Conservation (phyloP, 257 asterid genomes). For the Nicotiana knightiana region DNA sequence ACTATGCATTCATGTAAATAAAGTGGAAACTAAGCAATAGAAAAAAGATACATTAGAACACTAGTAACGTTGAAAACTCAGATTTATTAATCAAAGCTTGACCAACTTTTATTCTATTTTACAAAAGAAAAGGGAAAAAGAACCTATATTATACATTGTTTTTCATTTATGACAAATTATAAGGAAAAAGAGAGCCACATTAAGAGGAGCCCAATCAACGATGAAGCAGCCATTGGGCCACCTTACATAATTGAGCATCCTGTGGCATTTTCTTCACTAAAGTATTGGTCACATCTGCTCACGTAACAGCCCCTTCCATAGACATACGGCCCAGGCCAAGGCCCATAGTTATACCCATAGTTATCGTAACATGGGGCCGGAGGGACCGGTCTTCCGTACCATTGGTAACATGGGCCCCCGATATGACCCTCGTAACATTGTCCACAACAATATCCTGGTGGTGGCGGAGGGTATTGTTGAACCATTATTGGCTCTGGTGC, state of each 20-base stretch:
- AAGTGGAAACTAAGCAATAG: too few species aligned
- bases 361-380: constrained; percentile 34
- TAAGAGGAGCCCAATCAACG: background rate
- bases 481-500: background rate
- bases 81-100: background rate
- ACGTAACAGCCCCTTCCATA: constrained; percentile 13
- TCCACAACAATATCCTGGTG: constrained; percentile 30
- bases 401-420: constrained; percentile 47
- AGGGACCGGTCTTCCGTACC: constrained; percentile 38
- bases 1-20: too few species aligned
- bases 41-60: background rate
- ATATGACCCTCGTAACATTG: constrained; percentile 33
- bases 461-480: constrained; percentile 31
- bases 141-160: background rate
- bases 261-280: constrained; percentile 49
- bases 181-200: background rate
- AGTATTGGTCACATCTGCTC: constrained; percentile 20
- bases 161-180: background rate
- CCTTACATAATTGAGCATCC: constrained; percentile 47
- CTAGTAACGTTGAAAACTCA: background rate
- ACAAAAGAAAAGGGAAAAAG: background rate
- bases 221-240: too few species aligned
- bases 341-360: constrained; percentile 15
- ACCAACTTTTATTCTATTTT: background rate
- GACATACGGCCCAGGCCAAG: constrained; percentile 15